Conservation (phyloP, 345 rosid species). For the Draba incana region DNA sequence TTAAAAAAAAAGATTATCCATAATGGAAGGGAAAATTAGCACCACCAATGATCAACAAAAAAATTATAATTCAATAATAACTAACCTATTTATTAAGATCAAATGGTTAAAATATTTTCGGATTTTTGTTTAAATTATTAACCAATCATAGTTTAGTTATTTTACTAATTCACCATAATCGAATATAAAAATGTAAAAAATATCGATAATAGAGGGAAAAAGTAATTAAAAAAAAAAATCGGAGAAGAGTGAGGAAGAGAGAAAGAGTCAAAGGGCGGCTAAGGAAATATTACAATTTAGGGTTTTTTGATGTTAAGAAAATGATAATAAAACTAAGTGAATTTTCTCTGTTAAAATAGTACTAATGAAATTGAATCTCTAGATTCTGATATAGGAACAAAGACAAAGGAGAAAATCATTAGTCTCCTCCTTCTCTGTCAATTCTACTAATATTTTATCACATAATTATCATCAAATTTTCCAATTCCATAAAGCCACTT, state of each 20-base stretch:
- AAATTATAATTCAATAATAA: too few relatives aligned
- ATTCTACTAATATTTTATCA: slow-evolving; percentile 37
- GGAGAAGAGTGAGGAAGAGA: slow-evolving; percentile 18
- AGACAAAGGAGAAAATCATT: slow-evolving; percentile 51
- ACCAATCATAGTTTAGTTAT: too few relatives aligned
- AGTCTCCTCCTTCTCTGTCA: slow-evolving; percentile 49
- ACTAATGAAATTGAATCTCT: slow-evolving; percentile 6
- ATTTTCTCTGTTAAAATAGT: slow-evolving; percentile 12
- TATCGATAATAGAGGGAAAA: background rate
- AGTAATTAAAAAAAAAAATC: background rate
- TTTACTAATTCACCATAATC: too few relatives aligned
- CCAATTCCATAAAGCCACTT: slow-evolving; percentile 44
- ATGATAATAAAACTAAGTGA: background rate
- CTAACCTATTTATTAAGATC: too few relatives aligned
- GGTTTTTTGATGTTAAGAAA: background rate
- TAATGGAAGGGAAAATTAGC: too few relatives aligned
- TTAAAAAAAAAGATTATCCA: too few relatives aligned
- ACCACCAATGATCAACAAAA: too few relatives aligned
- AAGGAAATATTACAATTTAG: slow-evolving; percentile 12
- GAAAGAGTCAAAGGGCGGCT: slow-evolving; percentile 39
- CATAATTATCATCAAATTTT: slow-evolving; percentile 23
- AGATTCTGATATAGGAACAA: slow-evolving; percentile 34
- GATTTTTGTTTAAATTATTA: too few relatives aligned
- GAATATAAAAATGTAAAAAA: too few relatives aligned
- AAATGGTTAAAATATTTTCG: too few relatives aligned